Conservation (phyloP, 305 asterid species). For the Fraxinus nigra region DNA sequence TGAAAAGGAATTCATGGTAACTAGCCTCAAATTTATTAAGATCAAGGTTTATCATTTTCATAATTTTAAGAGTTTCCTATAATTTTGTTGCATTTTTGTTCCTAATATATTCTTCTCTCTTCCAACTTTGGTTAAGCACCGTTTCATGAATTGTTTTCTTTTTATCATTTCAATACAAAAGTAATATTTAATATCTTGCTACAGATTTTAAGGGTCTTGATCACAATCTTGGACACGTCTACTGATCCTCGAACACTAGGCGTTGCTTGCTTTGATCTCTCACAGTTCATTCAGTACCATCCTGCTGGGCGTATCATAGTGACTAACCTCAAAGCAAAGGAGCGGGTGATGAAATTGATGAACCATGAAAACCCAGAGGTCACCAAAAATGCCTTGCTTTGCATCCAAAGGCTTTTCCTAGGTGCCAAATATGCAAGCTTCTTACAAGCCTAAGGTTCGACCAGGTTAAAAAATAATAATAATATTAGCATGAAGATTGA, state of each 20-base stretch:
- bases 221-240: conserved; percentile 86
- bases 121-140: neutral
- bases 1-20: too few relatives aligned
- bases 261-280: conserved; percentile 87
- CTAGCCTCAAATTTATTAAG: neutral
- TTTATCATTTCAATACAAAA: neutral
- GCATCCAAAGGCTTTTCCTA: conserved; percentile 91
- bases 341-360: conserved; percentile 92
- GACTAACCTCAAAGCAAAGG: conserved; percentile 91
- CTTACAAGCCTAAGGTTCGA: conserved; percentile 54
- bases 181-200: conserved; percentile 1
- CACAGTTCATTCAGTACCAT: conserved; percentile 87
- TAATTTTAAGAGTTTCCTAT: neutral
- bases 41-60: neutral
- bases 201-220: conserved; percentile 81
- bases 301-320: conserved; percentile 87
- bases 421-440: conserved; percentile 98
- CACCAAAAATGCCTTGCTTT: conserved; percentile 86
- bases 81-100: neutral
- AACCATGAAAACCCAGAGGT: conserved; percentile 87
- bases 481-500: conserved; percentile 11
- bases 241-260: conserved; percentile 78
- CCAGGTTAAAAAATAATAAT: neutral
- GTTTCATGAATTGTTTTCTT: neutral
- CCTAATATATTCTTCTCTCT: neutral